phyloP scores from a whole-genome alignment of 2,329 filamentous ascomycete genomes.

The Neoarthrinium moseri region DNA sequence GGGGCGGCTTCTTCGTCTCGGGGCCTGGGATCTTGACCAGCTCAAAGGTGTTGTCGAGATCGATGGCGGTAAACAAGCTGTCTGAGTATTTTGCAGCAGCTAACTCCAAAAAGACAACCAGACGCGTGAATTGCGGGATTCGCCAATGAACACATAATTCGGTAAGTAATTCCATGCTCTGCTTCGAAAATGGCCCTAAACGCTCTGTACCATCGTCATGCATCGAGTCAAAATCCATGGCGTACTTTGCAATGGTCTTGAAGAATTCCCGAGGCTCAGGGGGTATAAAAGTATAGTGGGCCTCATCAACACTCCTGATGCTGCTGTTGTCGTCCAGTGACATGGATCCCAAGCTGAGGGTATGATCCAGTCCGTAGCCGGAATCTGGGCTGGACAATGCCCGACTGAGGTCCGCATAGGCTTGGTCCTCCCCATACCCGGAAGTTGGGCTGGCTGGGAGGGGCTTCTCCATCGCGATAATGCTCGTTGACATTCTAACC shows the following conservation, averaged over 20 bases:
- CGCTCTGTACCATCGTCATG: slow-evolving; percentile 52
- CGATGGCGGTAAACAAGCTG: slow-evolving; percentile 76
- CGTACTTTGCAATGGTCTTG: slow-evolving; percentile 76
- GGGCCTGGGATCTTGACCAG: slow-evolving; percentile 72
- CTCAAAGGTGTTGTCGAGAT: slow-evolving; percentile 80
- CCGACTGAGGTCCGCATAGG: slow-evolving; percentile 52
- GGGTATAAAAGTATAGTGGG: slow-evolving; percentile 86
- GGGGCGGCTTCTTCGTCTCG: slow-evolving; percentile 63
- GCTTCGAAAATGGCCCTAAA: slow-evolving; percentile 64
- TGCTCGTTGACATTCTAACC: slow-evolving; percentile 68
- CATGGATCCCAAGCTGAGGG: slow-evolving; percentile 65
- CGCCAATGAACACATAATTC: slow-evolving; percentile 89
- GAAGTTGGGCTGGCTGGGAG: slow-evolving; percentile 55
- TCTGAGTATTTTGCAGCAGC: slow-evolving; percentile 82
- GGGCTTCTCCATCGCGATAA: slow-evolving; percentile 46
- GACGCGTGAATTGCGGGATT: slow-evolving; percentile 76
- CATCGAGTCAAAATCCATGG: slow-evolving; percentile 64
- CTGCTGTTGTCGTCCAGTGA: slow-evolving; percentile 56
- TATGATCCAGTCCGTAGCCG: slow-evolving; percentile 58
- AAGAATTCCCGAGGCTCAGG: slow-evolving; percentile 80
- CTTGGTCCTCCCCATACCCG: slow-evolving; percentile 48
- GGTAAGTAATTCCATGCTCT: slow-evolving; percentile 78
- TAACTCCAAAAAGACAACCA: slow-evolving; percentile 82
- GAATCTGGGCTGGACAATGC: slow-evolving; percentile 46
- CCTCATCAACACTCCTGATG: slow-evolving; percentile 56